phyloP scores from a whole-genome alignment of 148 eudicot species.

The Camellia lanceoleosa region DNA sequence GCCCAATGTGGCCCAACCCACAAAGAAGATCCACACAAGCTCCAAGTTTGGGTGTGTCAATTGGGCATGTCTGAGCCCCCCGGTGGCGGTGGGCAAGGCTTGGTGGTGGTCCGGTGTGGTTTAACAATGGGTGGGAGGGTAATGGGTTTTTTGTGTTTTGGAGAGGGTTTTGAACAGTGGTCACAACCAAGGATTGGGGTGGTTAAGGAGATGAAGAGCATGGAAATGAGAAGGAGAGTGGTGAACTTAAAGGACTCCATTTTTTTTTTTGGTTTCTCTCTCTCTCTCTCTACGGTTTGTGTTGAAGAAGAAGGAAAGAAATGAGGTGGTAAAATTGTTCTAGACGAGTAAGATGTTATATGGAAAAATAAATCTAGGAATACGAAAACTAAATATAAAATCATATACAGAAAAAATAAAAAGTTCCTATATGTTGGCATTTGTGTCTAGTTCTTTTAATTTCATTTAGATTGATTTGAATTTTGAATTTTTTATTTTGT shows the following conservation, averaged over 20 bases:
- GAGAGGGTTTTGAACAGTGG: slow-evolving; percentile 31
- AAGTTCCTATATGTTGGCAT: too few relatives aligned
- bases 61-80: slow-evolving; percentile 48
- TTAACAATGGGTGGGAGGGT: slow-evolving; percentile 9
- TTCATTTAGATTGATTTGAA: too few relatives aligned
- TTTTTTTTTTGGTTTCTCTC: neutral
- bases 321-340: slow-evolving; percentile 8
- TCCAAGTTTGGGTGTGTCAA: slow-evolving; percentile 69
- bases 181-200: slow-evolving; percentile 41
- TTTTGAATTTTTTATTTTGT: too few relatives aligned
- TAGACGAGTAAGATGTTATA: slow-evolving; percentile 9
- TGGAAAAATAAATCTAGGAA: slow-evolving; percentile 14
- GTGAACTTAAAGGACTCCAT: slow-evolving; percentile 31
- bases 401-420: too few relatives aligned
- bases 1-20: slow-evolving; percentile 72
- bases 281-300: neutral
- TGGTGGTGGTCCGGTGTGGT: neutral
- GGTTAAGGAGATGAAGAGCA: slow-evolving; percentile 41
- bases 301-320: neutral
- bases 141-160: slow-evolving; percentile 17
- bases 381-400: too few relatives aligned
- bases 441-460: too few relatives aligned
- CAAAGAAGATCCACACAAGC: slow-evolving; percentile 88
- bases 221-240: slow-evolving; percentile 44
- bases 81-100: slow-evolving; percentile 14